phyloP scores from a whole-genome alignment of 1,139 yeast species.

The Magnusiomyces fungicola region DNA sequence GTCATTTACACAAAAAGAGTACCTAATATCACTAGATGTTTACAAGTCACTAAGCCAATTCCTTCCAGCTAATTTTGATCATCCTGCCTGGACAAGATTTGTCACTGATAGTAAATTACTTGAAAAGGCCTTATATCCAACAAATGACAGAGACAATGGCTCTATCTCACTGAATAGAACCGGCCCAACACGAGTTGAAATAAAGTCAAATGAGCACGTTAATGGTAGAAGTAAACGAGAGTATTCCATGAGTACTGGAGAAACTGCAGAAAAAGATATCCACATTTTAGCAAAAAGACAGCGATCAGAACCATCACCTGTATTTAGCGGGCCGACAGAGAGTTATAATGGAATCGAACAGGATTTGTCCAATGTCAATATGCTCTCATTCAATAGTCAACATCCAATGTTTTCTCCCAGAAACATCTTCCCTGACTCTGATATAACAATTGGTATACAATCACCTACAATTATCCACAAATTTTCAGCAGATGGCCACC shows the following conservation, averaged over 20 bases:
- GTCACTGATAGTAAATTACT: conserved; percentile 11
- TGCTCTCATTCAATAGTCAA: background rate
- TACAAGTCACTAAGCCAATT: conserved; percentile 17
- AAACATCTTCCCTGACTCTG: background rate
- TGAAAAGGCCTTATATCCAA: background rate
- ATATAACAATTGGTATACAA: background rate
- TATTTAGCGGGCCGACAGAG: background rate
- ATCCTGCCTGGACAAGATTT: conserved; percentile 20
- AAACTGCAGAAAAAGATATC: conserved; percentile 12
- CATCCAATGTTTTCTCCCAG: background rate
- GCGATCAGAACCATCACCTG: conserved; percentile 1
- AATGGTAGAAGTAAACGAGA: background rate
- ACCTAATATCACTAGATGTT: conserved; percentile 18
- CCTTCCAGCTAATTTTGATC: conserved; percentile 20
- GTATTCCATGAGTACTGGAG: background rate
- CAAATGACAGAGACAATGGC: conserved; percentile 6
- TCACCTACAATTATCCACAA: background rate
- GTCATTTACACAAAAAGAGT: conserved; percentile 18
- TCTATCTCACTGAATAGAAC: background rate
- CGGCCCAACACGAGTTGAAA: background rate
- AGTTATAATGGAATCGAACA: background rate
- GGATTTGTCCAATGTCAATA: background rate
- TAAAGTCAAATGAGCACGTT: background rate
- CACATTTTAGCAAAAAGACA: background rate
- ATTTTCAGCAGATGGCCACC: background rate